These are phyloP conservation scores for Scenedesmus sp. DNA, from an alignment of 163 green algal species.

Conservation along the genomic window DNA sequence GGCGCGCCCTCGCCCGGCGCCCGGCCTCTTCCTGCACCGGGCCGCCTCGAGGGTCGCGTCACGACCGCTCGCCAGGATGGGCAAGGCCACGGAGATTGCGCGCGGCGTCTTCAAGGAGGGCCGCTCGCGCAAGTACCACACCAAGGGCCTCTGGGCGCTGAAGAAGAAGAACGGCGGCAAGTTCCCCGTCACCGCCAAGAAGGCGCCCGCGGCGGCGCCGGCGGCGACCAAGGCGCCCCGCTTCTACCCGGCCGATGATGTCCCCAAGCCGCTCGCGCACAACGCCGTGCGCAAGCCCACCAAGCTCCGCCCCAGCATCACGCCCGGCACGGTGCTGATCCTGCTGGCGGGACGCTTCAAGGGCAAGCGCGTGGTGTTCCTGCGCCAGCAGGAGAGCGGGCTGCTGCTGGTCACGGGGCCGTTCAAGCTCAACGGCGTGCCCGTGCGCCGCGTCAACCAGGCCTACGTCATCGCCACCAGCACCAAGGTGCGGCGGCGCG, in stretches of 20 bases:
- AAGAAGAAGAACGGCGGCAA: constrained; percentile 98
- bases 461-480: constrained; percentile 98
- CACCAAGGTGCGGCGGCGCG: constrained; percentile 80
- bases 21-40: no score
- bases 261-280: constrained; percentile 74
- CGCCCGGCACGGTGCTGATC: constrained; percentile 97
- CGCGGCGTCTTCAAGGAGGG: constrained; percentile 67
- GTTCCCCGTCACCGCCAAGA: constrained; percentile 80
- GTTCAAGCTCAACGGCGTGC: constrained; percentile 97
- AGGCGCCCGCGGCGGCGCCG: constrained; percentile 46
- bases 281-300: constrained; percentile 70
- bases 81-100: constrained; percentile 47
- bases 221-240: constrained; percentile 57
- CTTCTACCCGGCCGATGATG: constrained; percentile 94
- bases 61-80: no score
- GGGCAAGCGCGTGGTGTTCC: constrained; percentile 98
- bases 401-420: constrained; percentile 97
- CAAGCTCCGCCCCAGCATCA: constrained; percentile 93
- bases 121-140: constrained; percentile 81
- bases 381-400: constrained; percentile 93
- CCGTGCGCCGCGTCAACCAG: constrained; percentile 95
- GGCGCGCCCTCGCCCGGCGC: no score
- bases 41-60: no score
- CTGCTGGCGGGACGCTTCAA: constrained; percentile 98
- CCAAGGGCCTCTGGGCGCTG: constrained; percentile 87